Percentiles rank a stretch among this genome's conserved stretches.
phyloP scores from a whole-genome alignment of 345 rosid genomes.

The Excoecaria cochinchinensis region DNA sequence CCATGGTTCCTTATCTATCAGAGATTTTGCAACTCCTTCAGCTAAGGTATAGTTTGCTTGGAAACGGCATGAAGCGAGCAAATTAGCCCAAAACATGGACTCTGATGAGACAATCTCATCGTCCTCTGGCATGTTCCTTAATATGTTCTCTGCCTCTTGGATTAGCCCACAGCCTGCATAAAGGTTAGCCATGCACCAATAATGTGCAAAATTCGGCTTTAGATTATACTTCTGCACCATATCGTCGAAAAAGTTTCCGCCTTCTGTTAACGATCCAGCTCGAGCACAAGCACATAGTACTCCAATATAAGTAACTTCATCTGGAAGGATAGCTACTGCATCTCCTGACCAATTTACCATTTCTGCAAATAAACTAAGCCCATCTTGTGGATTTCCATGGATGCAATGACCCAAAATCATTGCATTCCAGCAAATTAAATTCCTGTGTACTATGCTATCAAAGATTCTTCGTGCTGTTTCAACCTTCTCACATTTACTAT shows the following conservation, averaged over 20 bases:
- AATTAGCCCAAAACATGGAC: conserved; percentile 46
- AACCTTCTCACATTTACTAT: conserved; percentile 55
- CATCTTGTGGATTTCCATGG: conserved; percentile 60
- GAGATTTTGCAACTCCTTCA: conserved; percentile 46
- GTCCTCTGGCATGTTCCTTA: conserved; percentile 42
- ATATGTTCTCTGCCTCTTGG: conserved; percentile 48
- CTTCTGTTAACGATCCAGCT: conserved; percentile 43
- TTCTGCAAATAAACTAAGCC: conserved; percentile 46
- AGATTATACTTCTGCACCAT: conserved; percentile 46
- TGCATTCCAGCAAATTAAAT: conserved; percentile 65
- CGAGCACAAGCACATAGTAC: conserved; percentile 68
- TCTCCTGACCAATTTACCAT: conserved; percentile 28
- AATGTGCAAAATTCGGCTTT: conserved; percentile 72
- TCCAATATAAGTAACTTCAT: conserved; percentile 57
- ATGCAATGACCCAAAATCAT: conserved; percentile 80
- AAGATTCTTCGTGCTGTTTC: conserved; percentile 53
- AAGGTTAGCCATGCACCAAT: conserved; percentile 81
- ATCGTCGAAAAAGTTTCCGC: conserved; percentile 44
- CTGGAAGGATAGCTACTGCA: conserved; percentile 33
- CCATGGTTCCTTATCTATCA: conserved; percentile 51
- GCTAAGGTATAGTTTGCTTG: conserved; percentile 43
- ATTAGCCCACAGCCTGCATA: conserved; percentile 37
- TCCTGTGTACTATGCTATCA: conserved; percentile 38
- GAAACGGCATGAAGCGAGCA: conserved; percentile 52
- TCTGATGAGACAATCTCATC: conserved; percentile 40